Percentiles rank a stretch among this genome's conserved stretches.
phyloP scores from a whole-genome alignment of 2,329 filamentous ascomycete genomes.

The Colletotrichum gloeosporioides region DNA sequence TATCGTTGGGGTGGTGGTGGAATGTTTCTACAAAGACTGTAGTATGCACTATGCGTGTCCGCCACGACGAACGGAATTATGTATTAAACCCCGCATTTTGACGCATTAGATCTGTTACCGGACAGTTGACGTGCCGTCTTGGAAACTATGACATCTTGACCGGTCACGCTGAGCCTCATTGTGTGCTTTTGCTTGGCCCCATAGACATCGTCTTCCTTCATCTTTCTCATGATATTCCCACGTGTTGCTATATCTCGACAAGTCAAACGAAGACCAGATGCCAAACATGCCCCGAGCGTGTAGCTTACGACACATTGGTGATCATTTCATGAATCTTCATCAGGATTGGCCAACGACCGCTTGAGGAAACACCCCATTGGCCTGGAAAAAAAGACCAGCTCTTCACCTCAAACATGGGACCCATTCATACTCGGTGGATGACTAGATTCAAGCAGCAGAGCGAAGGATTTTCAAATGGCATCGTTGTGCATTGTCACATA shows the following conservation, averaged over 20 bases:
- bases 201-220: not conserved
- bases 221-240: not conserved
- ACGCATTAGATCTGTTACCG: no score
- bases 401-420: not conserved
- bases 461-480: not conserved
- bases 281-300: rapidly evolving
- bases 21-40: not conserved
- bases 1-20: rapidly evolving
- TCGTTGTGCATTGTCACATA: no score
- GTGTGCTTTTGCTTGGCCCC: not conserved
- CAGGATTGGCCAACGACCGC: not conserved
- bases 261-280: not conserved
- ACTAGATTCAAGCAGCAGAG: not conserved
- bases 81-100: no score
- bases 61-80: no score
- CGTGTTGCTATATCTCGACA: not conserved
- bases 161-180: not conserved
- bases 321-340: not conserved
- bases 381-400: not conserved
- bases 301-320: not conserved
- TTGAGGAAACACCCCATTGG: not conserved
- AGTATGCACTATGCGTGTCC: not conserved
- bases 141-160: rapidly evolving
- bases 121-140: not conserved
- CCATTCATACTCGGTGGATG: not conserved